Evolutionary conservation across 2,329 filamentous ascomycete species (phyloP), one percentile per base, ranked within the genome.

Genomic region (Ilyonectria mors-panacis): DNA sequence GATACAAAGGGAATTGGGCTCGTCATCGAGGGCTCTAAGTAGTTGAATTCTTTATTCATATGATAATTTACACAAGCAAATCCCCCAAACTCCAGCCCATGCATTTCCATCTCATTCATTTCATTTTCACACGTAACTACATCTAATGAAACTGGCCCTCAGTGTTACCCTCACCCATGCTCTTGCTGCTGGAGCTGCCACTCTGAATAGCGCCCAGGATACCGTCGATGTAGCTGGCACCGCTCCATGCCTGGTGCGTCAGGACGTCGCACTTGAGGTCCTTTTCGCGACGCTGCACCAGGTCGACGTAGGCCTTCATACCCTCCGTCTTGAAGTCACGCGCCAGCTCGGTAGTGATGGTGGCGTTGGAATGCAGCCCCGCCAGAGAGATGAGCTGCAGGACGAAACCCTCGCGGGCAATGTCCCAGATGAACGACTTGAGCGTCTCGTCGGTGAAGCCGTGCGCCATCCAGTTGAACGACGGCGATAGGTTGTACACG

Each of bases 381-480:
- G 91, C 90, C 15, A 92, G 84, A 17, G 88, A 91, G 66, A 92
- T 88, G 30, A 92, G 85, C 82, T 92, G 90, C 74, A 92, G 81
- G 10, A 90, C 89, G 78, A 91, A 95, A 67, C 95, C 95, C 75
- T 98, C 93, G 78, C 91, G 90, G 9, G 95, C 96, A 71, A 99
- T 90, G 80, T 98, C 95, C 95, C 95, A 98, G 75, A 99, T 93
- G 81, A 99, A 99, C 6, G 89, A 94, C 83, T 93, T 94, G 62
- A 99, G 87, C 6, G 92, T 92, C 68, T 90, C 91, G 70, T 94
- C 90, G 3, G 89, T 92, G 82, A 98, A 99, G 33, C 95, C 96
- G 79, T 98, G 95, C 12, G 91, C 91, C 90, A 97, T 96, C 96
- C 96, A 99, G 86, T 99, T 98, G 88, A 99, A 99, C 9, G 94